Evolutionary conservation across 2,329 filamentous ascomycete genomes (phyloP), one percentile per base, ranked within the genome.

Genomic region (Aspergillus sp.): DNA sequence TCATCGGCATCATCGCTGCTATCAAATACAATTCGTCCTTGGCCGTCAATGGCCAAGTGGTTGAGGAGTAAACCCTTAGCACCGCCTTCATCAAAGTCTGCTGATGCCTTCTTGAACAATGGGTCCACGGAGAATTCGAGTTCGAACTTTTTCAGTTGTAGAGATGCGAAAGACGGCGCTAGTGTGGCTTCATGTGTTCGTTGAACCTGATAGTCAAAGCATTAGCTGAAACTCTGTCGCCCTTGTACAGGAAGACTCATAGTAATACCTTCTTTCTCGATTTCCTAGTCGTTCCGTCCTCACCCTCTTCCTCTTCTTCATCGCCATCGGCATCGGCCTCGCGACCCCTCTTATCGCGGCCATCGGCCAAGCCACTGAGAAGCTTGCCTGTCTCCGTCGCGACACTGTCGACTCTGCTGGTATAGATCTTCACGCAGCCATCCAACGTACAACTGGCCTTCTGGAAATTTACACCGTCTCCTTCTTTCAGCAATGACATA

Each of bases 381-480:
- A 98, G 77, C 69, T 95, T 95, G 45, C 91, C 91, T 0, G 93
- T 98, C 71, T 98, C 93, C 1, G 90, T 97, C 39, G 93, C 93
- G 44, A 98, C 93, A 66, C 91, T 97, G 73, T 98, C 93, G 44
- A 98, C 90, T 77, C 93, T 81, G 74, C 90, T 96, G 2, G 93
- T 98, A 70, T 98, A 98, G 62, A 98, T 97, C 74, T 98, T 98
- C 63, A 98, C 93, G 65, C 93, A 98, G 17, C 93, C 93, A 65
- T 98, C 93, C 15, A 98, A 77, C 0, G 93, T 98, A 72, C 90
- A 97, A 72, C 90, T 96, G 50, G 93, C 93, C 68, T 95, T 95
- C 66, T 98, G 93, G 60, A 98, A 98, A 67, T 98, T 98, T 69
- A 98, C 90, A 12, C 90, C 86, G 55, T 98, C 90, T 25, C 93